phyloP scores from a whole-genome alignment of 352 stramenopile genomes.

The Elongisporangium prolatum region DNA sequence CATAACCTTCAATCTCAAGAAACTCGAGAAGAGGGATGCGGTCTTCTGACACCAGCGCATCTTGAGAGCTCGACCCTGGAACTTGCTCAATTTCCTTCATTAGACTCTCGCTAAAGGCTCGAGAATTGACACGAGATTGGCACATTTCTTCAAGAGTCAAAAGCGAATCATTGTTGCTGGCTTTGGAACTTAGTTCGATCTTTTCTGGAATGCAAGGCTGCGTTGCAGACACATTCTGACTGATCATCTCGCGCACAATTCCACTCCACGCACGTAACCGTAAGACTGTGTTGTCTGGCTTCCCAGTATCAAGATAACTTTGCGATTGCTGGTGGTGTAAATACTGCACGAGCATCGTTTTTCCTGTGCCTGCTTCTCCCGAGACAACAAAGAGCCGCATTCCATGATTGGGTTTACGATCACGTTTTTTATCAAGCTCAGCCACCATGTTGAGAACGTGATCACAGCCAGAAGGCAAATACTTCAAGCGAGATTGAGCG shows the following conservation, averaged over 20 bases:
- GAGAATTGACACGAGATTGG: too few species aligned
- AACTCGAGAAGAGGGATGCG: conserved; percentile 28
- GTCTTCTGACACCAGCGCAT: conserved; percentile 16
- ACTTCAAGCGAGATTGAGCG: conserved; percentile 1
- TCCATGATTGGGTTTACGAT: conserved; percentile 3
- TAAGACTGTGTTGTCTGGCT: conserved; percentile 44
- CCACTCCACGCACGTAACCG: conserved; percentile 56
- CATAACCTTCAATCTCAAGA: conserved; percentile 36
- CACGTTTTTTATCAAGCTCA: conserved; percentile 19
- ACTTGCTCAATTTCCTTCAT: too few species aligned
- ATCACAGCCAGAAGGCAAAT: conserved; percentile 35
- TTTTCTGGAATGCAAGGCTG: background rate
- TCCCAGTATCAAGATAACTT: conserved; percentile 47
- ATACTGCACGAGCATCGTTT: conserved; percentile 62
- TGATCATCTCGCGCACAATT: conserved; percentile 36
- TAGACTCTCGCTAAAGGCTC: too few species aligned
- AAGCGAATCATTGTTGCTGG: background rate
- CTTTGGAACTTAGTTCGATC: background rate
- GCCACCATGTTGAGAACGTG: conserved; percentile 43
- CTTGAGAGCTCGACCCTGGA: conserved; percentile 16
- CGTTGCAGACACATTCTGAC: background rate
- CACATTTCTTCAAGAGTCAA: too few species aligned
- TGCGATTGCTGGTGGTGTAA: conserved; percentile 28
- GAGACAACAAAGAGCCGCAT: conserved; percentile 47
- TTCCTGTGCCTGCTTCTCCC: conserved; percentile 55